A percentile compares a stretch with the other conserved stretches of the same genome.
phyloP scores from a whole-genome alignment of 1,284 basidiomycete species.

The Austropuccinia psidii region DNA sequence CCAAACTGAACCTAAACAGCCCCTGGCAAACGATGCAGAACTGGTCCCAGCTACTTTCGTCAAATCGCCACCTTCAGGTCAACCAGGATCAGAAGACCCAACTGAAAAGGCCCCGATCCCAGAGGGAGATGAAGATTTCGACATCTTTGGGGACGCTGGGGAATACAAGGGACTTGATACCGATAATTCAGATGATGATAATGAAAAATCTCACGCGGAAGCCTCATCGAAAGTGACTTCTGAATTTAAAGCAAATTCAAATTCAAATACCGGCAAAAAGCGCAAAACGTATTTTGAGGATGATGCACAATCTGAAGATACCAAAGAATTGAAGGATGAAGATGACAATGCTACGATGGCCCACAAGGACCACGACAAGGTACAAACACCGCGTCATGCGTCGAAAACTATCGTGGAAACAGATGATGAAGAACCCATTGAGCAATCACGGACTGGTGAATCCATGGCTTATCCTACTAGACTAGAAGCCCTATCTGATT shows the following conservation, averaged over 20 bases:
- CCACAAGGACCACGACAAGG: background rate
- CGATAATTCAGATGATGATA: conserved; percentile 24
- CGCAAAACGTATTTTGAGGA: conserved; percentile 36
- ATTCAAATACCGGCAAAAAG: background rate
- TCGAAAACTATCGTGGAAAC: background rate
- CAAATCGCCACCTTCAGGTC: background rate
- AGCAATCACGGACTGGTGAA: background rate
- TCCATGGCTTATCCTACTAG: background rate
- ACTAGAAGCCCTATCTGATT: conserved; percentile 35
- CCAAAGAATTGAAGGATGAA: background rate
- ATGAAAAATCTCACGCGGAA: background rate
- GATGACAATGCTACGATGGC: background rate
- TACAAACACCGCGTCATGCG: background rate
- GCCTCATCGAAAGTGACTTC: background rate
- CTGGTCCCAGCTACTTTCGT: background rate
- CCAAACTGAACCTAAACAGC: background rate
- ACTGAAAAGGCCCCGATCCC: background rate
- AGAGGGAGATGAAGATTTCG: conserved; percentile 31
- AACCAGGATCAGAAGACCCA: background rate
- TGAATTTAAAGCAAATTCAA: background rate
- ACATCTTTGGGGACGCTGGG: conserved; percentile 35
- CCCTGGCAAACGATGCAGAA: background rate
- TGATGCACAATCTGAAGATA: conserved; percentile 6
- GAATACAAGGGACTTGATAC: conserved; percentile 35
- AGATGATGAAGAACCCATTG: background rate